These are phyloP conservation scores for Gracilariopsis chorda DNA, from an alignment of 23 red algal species.

Conservation along the genomic window DNA sequence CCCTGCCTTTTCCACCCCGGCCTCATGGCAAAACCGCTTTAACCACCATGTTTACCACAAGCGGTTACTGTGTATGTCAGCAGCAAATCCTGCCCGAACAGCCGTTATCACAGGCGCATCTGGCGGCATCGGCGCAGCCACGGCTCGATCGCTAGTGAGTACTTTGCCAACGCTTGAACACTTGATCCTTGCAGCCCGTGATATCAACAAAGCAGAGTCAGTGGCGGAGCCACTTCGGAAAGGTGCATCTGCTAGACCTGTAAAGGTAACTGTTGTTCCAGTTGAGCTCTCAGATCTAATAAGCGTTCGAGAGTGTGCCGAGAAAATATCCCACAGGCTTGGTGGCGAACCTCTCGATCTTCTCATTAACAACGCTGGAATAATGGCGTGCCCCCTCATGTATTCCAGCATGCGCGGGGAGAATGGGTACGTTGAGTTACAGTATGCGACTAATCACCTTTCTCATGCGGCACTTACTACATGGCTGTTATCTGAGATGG, in stretches of 20 bases:
- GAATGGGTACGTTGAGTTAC: slow-evolving; percentile 12
- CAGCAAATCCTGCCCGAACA: slow-evolving; percentile 40
- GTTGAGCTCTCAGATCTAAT: slow-evolving; percentile 19
- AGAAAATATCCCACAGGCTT: neutral
- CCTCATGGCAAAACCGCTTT: too few species aligned
- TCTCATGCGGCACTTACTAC: slow-evolving; percentile 25
- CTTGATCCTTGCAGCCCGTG: slow-evolving; percentile 14
- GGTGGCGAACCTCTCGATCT: slow-evolving; percentile 33
- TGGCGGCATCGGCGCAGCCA: slow-evolving; percentile 53
- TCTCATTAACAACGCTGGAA: slow-evolving; percentile 51
- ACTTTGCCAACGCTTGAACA: slow-evolving; percentile 37
- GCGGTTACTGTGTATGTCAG: neutral
- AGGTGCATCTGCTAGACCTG: neutral
- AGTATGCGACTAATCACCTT: slow-evolving; percentile 52
- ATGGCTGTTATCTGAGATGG: neutral
- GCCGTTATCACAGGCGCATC: slow-evolving; percentile 54
- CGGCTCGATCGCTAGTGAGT: neutral
- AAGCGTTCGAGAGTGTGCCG: slow-evolving; percentile 21
- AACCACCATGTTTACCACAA: neutral
- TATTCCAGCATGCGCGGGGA: neutral
- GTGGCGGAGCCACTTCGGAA: slow-evolving; percentile 26
- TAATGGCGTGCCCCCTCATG: slow-evolving; percentile 50
- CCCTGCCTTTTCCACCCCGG: too few species aligned
- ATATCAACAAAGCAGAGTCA: slow-evolving; percentile 6
- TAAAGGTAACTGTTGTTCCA: slow-evolving; percentile 30